A percentile compares a stretch with the other conserved stretches of the same genome.
Conservation (phyloP, 345 rosid species). For the Punica granatum region DNA sequence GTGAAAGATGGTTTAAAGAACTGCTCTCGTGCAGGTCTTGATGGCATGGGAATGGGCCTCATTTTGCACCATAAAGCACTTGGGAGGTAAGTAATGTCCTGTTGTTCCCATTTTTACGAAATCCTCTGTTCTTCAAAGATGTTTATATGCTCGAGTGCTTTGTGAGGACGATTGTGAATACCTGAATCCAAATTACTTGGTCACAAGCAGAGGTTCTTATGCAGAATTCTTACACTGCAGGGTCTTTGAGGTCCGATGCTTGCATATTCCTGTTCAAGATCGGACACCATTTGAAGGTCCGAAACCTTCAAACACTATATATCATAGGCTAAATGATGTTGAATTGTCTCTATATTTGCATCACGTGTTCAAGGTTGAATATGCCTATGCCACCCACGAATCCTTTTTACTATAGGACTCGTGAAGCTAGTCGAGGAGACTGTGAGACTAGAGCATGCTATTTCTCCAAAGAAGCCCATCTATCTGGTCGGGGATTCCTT, state of each 20-base stretch:
- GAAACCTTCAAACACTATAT: constrained; percentile 2
- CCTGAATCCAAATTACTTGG: neutral
- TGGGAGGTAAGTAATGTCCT: constrained; percentile 57
- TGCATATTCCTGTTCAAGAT: constrained; percentile 74
- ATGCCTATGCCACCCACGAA: neutral
- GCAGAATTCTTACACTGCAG: constrained; percentile 29
- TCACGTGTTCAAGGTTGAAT: neutral
- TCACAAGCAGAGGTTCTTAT: neutral
- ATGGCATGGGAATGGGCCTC: constrained; percentile 80
- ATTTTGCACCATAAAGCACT: constrained; percentile 80
- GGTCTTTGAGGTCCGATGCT: constrained; percentile 72
- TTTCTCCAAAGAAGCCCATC: constrained; percentile 60
- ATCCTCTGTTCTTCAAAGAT: neutral
- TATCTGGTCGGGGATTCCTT: constrained; percentile 81
- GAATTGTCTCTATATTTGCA: neutral
- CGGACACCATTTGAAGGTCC: constrained; percentile 72
- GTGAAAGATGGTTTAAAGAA: constrained; percentile 3
- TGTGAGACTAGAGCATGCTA: constrained; percentile 40
- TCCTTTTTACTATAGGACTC: constrained; percentile 35
- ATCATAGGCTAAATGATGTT: neutral
- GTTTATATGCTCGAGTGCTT: neutral
- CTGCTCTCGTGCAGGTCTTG: constrained; percentile 40
- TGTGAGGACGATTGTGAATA: neutral
- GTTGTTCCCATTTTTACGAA: neutral
- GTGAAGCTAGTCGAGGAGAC: constrained; percentile 56